Base-by-base conservation (phyloP, 176 grass and related monocot genomes). In the Hordeum marinum region DNA sequence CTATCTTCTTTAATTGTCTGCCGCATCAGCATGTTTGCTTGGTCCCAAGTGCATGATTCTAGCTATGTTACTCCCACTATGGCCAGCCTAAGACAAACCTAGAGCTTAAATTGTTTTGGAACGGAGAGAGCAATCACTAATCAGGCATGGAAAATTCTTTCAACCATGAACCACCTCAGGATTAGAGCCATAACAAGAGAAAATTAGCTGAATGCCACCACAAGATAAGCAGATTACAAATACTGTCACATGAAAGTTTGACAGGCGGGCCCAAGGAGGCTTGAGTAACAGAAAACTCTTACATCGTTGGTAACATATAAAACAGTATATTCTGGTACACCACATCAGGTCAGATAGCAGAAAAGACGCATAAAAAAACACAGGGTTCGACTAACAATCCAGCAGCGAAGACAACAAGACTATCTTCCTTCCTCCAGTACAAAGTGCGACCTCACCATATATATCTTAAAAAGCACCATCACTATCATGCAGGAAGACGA, bases 251-350 rank as follows among this genome's bases (percentile, higher is more conserved):
- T 61, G 58, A 11, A 1, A 70, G 68, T 23, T 72, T 72, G 11
- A 45, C 40, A 26, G 4, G 0, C 0, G 23, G 14, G 41, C 23
- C 40, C n/a, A 29, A 11, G 24, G 24, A 74, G 24, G 34, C 35
- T 58, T 36, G 18, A 57, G 15, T 21, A 43, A 83, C 25, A 73
- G 15, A 11, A 32, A 24, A 80, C 27, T 72, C 14, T 2, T 26
- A 67, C 59, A 60, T 24, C 11, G 52, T 43, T 63, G 11, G 71
- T 70, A 65, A 31, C 3, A 64, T 73, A 65, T 79, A 46, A 24
- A 90, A 83, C 67, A 74, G 69, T 66, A 83, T 11, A 78, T 1
- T 74, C 62, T 31, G 11, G 10, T 37, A 52, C 14, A 68, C 43
- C 48, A 60, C 64, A 69, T 74, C 32, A n/a, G 24, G 74, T 59